Conservation (phyloP, 352 stramenopile genomes). For the Pelagophyceae sp. region DNA sequence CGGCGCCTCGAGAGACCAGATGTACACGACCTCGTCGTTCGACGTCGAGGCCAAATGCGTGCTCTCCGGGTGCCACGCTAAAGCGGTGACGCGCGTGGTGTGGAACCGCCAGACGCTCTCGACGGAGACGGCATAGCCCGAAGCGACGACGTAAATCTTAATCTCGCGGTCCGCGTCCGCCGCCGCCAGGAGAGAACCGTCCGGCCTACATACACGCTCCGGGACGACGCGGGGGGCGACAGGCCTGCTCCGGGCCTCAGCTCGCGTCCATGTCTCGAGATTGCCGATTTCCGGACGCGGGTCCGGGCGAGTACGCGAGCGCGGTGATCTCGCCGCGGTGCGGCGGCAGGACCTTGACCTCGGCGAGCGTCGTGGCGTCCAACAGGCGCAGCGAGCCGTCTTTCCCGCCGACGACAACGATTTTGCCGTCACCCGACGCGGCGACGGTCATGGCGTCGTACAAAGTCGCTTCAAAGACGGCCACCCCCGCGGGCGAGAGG, state of each 20-base stretch:
- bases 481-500: conserved; percentile 25
- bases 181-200: conserved; percentile 65
- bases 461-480: background rate
- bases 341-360: conserved; percentile 54
- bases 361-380: conserved; percentile 49
- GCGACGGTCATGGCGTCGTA: conserved; percentile 21
- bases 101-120: conserved; percentile 91
- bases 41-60: conserved; percentile 78
- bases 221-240: too few relatives aligned
- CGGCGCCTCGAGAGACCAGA: conserved; percentile 74
- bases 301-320: conserved; percentile 68
- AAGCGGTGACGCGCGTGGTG: conserved; percentile 77
- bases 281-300: too few relatives aligned
- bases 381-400: conserved; percentile 52
- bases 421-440: conserved; percentile 15
- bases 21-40: conserved; percentile 87
- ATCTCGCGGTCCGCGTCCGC: conserved; percentile 75
- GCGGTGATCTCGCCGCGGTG: conserved; percentile 62
- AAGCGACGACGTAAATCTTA: conserved; percentile 53
- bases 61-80: conserved; percentile 82
- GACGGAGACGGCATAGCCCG: conserved; percentile 65
- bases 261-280: too few relatives aligned
- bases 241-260: too few relatives aligned
- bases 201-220: too few relatives aligned
- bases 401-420: conserved; percentile 27